phyloP scores from a whole-genome alignment of 495 filamentous ascomycete genomes.

The Neurospora sp. region DNA sequence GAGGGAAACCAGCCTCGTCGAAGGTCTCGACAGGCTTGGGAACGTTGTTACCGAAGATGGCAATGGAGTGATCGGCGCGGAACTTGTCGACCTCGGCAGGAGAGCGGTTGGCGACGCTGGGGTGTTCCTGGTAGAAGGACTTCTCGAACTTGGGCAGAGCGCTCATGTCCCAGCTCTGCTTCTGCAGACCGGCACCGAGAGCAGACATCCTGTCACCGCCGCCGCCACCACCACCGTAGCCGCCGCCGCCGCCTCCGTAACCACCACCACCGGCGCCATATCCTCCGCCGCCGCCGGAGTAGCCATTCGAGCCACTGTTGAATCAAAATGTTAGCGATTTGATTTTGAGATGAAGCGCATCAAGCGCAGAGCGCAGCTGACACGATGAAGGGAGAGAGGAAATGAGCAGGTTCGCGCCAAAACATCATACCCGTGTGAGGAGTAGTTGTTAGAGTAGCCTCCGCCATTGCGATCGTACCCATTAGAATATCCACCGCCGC shows the following conservation, averaged over 20 bases:
- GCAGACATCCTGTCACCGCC: constrained; percentile 90
- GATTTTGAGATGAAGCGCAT: constrained; percentile 6
- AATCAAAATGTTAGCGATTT: constrained; percentile 18
- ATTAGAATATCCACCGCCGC: constrained; percentile 31
- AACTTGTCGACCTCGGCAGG: constrained; percentile 75
- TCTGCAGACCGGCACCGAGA: constrained; percentile 76
- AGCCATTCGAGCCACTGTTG: constrained; percentile 22
- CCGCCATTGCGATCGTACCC: constrained; percentile 22
- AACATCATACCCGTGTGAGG: constrained; percentile 18
- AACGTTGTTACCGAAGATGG: constrained; percentile 64
- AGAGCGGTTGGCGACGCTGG: constrained; percentile 62
- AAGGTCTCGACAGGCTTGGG: constrained; percentile 93
- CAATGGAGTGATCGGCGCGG: constrained; percentile 69
- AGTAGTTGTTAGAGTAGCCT: constrained; percentile 17
- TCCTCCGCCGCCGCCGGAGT: constrained; percentile 15
- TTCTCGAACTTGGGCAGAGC: constrained; percentile 95
- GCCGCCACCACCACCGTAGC: constrained; percentile 44
- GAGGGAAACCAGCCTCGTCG: constrained; percentile 93
- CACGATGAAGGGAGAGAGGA: constrained; percentile 5
- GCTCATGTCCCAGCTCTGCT: constrained; percentile 73
- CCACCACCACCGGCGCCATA: constrained; percentile 39
- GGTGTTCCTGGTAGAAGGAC: constrained; percentile 95
- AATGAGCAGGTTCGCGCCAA: neutral
- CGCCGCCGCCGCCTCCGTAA: constrained; percentile 41
- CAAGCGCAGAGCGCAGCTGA: constrained; percentile 3